These are phyloP conservation scores for Tricharina praecox DNA, from an alignment of 495 filamentous ascomycete species.

Conservation along the genomic window DNA sequence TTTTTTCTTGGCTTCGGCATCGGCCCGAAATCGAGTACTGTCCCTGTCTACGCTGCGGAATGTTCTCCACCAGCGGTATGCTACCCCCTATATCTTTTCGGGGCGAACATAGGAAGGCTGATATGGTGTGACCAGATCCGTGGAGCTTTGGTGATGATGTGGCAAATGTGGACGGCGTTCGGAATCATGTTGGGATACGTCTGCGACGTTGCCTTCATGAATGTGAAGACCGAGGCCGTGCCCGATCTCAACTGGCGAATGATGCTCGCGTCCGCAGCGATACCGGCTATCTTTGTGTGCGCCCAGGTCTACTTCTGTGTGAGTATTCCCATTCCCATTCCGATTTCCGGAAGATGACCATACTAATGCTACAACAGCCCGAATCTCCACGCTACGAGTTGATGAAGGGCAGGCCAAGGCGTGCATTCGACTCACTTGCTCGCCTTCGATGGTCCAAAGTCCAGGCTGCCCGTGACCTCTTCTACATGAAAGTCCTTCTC, in stretches of 20 bases:
- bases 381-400: conserved; percentile 57
- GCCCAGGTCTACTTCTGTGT: conserved; percentile 55
- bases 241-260: conserved; percentile 62
- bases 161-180: conserved; percentile 75
- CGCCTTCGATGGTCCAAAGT: conserved; percentile 51
- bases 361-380: conserved; percentile 10
- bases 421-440: conserved; percentile 51
- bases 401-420: conserved; percentile 44
- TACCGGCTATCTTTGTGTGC: conserved; percentile 56
- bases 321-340: conserved; percentile 21
- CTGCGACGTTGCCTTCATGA: conserved; percentile 54
- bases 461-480: conserved; percentile 66
- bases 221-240: conserved; percentile 35
- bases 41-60: conserved; percentile 66
- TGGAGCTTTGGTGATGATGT: conserved; percentile 62
- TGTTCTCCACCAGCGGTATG: conserved; percentile 39
- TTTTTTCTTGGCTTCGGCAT: conserved; percentile 62
- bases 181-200: conserved; percentile 66
- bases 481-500: conserved; percentile 60
- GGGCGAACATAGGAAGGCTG: too few species aligned
- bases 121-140: too few species aligned
- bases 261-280: conserved; percentile 65
- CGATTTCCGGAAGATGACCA: background rate
- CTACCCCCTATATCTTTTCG: background rate
- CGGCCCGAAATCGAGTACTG: conserved; percentile 64